A percentile compares a stretch with the other conserved stretches of the same genome.
These are phyloP conservation scores for Scutellaria barbata DNA, from an alignment of 257 asterid genomes.

Conservation along the genomic window DNA sequence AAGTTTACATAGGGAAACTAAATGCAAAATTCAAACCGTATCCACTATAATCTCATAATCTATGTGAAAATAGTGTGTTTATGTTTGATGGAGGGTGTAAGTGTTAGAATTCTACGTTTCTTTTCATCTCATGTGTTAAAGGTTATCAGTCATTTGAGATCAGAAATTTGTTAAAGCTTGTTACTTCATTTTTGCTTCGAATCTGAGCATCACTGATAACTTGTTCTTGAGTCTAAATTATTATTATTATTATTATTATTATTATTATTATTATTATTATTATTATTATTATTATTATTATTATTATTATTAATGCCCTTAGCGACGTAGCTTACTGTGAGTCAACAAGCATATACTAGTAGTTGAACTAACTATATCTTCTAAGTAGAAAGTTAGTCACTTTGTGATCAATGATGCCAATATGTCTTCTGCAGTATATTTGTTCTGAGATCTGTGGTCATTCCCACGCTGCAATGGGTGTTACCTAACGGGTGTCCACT, in stretches of 20 bases:
- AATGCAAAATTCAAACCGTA: no score
- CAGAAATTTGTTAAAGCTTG: background rate
- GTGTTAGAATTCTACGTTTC: background rate
- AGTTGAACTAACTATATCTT: background rate
- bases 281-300: no score
- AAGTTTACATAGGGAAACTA: no score
- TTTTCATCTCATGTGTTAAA: background rate
- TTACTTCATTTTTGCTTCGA: background rate
- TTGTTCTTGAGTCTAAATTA: background rate
- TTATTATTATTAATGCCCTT: background rate
- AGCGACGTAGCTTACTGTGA: slow-evolving; percentile 9
- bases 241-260: no score
- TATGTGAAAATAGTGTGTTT: no score
- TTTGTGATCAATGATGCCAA: slow-evolving; percentile 10
- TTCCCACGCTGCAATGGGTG: slow-evolving; percentile 81
- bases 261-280: no score
- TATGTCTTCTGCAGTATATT: slow-evolving; percentile 66
- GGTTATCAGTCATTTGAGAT: background rate
- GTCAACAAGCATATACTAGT: background rate
- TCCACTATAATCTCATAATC: no score
- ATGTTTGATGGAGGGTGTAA: background rate
- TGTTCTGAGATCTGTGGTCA: slow-evolving; percentile 67
- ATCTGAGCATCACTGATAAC: background rate
- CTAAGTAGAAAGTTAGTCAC: background rate
- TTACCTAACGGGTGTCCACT: slow-evolving; percentile 69